Conservation (phyloP, 495 filamentous ascomycete genomes). For the Tuber aestivum region DNA sequence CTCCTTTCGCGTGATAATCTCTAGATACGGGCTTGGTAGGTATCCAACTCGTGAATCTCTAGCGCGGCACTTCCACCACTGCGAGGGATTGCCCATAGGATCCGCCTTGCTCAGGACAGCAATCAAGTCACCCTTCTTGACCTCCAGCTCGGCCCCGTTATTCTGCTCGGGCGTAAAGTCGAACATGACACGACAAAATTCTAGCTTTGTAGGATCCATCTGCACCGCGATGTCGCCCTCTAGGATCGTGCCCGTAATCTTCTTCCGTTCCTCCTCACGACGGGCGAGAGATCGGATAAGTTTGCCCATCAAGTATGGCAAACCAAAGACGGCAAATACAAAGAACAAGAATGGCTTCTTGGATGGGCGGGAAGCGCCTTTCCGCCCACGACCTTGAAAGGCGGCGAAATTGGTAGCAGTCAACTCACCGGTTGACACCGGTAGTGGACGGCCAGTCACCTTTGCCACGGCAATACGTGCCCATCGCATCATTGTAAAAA, state of each 20-base stretch:
- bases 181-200: slow-evolving; percentile 90
- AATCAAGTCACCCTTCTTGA: slow-evolving; percentile 92
- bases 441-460: slow-evolving; percentile 85
- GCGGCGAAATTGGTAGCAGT: slow-evolving; percentile 84
- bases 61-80: slow-evolving; percentile 97
- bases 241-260: slow-evolving; percentile 46
- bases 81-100: slow-evolving; percentile 80
- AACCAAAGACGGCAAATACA: slow-evolving; percentile 82
- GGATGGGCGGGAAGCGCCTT: slow-evolving; percentile 60
- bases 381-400: slow-evolving; percentile 64
- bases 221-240: slow-evolving; percentile 43
- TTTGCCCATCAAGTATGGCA: slow-evolving; percentile 94
- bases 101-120: slow-evolving; percentile 86
- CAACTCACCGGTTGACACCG: slow-evolving; percentile 75
- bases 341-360: slow-evolving; percentile 96
- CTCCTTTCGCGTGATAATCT: slow-evolving; percentile 67
- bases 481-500: slow-evolving; percentile 94
- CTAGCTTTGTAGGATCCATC: slow-evolving; percentile 78
- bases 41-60: slow-evolving; percentile 87
- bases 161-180: slow-evolving; percentile 75
- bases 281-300: slow-evolving; percentile 77
- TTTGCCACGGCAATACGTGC: slow-evolving; percentile 83
- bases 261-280: slow-evolving; percentile 68
- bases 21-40: slow-evolving; percentile 80
- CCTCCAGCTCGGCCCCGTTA: slow-evolving; percentile 77